A percentile compares a stretch with the other conserved stretches of the same genome.
These are phyloP conservation scores for Leonotis leonurus DNA, from an alignment of 257 asterid species.

Conservation along the genomic window DNA sequence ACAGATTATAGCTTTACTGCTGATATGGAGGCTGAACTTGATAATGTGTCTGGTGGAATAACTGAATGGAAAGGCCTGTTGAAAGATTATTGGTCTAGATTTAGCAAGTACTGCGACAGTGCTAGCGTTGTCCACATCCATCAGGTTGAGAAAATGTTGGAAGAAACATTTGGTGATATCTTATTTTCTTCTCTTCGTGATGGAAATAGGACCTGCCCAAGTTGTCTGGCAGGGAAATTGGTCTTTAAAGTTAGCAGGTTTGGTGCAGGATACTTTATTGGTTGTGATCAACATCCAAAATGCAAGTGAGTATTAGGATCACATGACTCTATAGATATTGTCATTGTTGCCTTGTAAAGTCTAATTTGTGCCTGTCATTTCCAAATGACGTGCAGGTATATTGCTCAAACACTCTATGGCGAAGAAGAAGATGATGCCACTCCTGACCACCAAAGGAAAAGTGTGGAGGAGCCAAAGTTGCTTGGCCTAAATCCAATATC, in stretches of 20 bases:
- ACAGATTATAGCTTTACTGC: slow-evolving; percentile 94
- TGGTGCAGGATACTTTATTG: slow-evolving; percentile 89
- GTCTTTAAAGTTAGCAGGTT: slow-evolving; percentile 81
- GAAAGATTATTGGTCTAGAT: slow-evolving; percentile 88
- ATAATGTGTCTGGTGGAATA: slow-evolving; percentile 82
- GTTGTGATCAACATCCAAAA: slow-evolving; percentile 90
- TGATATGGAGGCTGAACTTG: slow-evolving; percentile 95
- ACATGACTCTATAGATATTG: not conserved
- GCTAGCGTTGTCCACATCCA: slow-evolving; percentile 59
- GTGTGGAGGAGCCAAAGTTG: slow-evolving; percentile 54
- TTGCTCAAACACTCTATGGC: slow-evolving; percentile 70
- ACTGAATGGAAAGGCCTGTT: slow-evolving; percentile 99
- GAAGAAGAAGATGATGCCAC: slow-evolving; percentile 55
- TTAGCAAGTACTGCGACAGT: slow-evolving; percentile 69
- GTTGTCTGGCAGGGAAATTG: slow-evolving; percentile 70
- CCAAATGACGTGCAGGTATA: slow-evolving; percentile 48
- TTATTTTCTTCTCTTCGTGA: slow-evolving; percentile 64
- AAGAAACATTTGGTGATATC: slow-evolving; percentile 64
- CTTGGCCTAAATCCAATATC: slow-evolving; percentile 75
- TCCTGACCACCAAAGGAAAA: slow-evolving; percentile 29
- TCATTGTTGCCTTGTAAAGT: not conserved
- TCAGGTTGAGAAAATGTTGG: slow-evolving; percentile 95
- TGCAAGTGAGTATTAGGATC: slow-evolving; percentile 70
- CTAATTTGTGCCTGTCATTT: slow-evolving; percentile 5
- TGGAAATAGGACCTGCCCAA: slow-evolving; percentile 75